These are phyloP conservation scores for Triticum turgidum DNA, from an alignment of 176 grass and related monocot genomes.

Conservation along the genomic window DNA sequence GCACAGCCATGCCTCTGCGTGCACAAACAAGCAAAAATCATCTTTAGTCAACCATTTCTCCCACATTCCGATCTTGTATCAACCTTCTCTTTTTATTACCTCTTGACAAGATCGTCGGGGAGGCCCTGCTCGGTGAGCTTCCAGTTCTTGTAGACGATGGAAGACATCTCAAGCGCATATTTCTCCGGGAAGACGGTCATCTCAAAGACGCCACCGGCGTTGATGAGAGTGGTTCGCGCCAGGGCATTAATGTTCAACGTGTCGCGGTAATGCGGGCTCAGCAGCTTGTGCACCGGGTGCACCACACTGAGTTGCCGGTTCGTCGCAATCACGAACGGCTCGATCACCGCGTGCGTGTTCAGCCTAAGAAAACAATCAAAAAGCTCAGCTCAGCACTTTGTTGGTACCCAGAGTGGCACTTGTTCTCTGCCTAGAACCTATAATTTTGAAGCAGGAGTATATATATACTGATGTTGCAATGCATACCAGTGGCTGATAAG, in stretches of 20 bases:
- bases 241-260: conserved; percentile 95
- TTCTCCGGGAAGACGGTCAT: conserved; percentile 63
- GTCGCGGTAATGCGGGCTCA: conserved; percentile 85
- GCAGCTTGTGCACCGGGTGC: conserved; percentile 83
- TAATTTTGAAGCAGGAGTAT: not conserved
- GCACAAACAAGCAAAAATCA: not conserved
- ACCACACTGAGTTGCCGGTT: conserved; percentile 70
- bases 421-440: not conserved
- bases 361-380: conserved; percentile 49
- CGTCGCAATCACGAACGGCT: conserved; percentile 83
- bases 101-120: conserved; percentile 77
- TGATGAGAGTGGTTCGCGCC: conserved; percentile 78
- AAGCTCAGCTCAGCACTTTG: not conserved
- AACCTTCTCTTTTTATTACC: conserved; percentile 14
- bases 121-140: conserved; percentile 82
- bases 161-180: conserved; percentile 70
- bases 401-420: not conserved
- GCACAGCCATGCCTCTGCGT: conserved; percentile 49
- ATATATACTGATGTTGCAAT: not conserved
- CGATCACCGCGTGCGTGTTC: conserved; percentile 84
- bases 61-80: not conserved
- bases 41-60: not conserved
- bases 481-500: conserved; percentile 91
- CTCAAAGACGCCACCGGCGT: conserved; percentile 73
- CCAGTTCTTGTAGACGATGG: conserved; percentile 80